Evolutionary conservation across 2,329 filamentous ascomycete genomes (phyloP), one percentile per base, ranked within the genome.

Genomic region (Aspergillus phoenicis): DNA sequence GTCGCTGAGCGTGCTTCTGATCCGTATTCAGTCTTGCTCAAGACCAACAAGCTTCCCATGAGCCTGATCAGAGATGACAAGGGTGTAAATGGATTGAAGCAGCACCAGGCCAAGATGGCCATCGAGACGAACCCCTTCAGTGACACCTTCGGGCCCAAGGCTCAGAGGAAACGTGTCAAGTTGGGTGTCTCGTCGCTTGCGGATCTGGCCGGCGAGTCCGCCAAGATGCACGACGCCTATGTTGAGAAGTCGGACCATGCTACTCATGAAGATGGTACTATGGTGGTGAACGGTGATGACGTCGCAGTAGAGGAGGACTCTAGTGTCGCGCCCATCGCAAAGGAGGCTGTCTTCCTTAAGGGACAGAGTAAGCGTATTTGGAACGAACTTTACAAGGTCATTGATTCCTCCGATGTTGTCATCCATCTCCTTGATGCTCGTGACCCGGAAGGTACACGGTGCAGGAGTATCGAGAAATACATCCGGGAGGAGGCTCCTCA

Each of bases 31-130:
- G 95, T 97, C 62, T 86, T 98, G n/a, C 83, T 99, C 66, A 97
- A 97, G 82, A 90, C 91, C 68, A 98, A 98, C 79, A 98, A 98
- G 82, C 84, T 99, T 52, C 95, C 95, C 43, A 94, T 99, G 92
- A 94, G 88, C 68, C 81, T 99, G 75, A 96, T 99, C 73, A 85
- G 88, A 63, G 94, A 98, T 71, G 86, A 86, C 58, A 84, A 89
- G 60, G 84, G 88, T 51, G 85, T 89, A 68, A 94, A 96, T 71
- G 94, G 93, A 0, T 77, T 97, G 60, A 96, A 97, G 80, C 88
- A 97, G 75, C 94, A 98, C 78, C 86, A 91, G 73, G 94, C 94
- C 41, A 98, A 97, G 83, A 96, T 97, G 82, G 87, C 91, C 8
- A 89, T 98, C 52, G 93, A 97, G 80, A 91, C 88, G 17, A 86